These are phyloP conservation scores for Talaromyces liani DNA, from an alignment of 495 filamentous ascomycete genomes.

Conservation along the genomic window DNA sequence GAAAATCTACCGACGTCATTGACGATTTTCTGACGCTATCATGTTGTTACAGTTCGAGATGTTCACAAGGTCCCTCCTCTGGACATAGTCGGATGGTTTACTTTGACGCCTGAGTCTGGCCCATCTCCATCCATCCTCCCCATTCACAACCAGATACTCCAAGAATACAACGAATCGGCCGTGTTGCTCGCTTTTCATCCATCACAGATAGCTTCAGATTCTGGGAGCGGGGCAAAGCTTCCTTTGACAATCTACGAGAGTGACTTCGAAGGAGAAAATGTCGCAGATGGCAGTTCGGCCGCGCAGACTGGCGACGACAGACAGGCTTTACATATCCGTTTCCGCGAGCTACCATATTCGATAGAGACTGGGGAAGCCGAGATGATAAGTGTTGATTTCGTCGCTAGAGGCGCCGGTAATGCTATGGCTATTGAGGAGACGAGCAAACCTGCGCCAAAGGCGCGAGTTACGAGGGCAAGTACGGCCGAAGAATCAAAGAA, in stretches of 20 bases:
- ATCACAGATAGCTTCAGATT: conserved; percentile 39
- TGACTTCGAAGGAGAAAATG: conserved; percentile 59
- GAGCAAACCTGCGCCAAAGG: background rate
- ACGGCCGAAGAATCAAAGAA: conserved; percentile 24
- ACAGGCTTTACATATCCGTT: conserved; percentile 51
- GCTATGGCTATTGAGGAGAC: conserved; percentile 52
- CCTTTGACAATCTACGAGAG: conserved; percentile 88
- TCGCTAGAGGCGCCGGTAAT: conserved; percentile 74
- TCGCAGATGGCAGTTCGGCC: conserved; percentile 50
- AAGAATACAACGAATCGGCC: conserved; percentile 73
- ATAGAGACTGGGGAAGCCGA: conserved; percentile 93
- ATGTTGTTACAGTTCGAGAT: conserved; percentile 56
- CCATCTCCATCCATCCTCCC: conserved; percentile 59
- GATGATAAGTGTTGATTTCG: conserved; percentile 92
- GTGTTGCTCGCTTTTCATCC: conserved; percentile 83
- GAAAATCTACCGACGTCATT: background rate
- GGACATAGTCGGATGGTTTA: conserved; percentile 94
- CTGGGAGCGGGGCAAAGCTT: conserved; percentile 61
- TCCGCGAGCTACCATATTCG: conserved; percentile 75
- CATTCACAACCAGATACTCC: conserved; percentile 68
- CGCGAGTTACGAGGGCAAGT: conserved; percentile 9
- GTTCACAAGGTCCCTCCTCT: conserved; percentile 78
- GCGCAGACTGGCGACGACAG: conserved; percentile 69
- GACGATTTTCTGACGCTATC: conserved; percentile 7
- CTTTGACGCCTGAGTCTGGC: conserved; percentile 65